phyloP scores from a whole-genome alignment of 1,284 basidiomycete species.

The Ustilago tritici region DNA sequence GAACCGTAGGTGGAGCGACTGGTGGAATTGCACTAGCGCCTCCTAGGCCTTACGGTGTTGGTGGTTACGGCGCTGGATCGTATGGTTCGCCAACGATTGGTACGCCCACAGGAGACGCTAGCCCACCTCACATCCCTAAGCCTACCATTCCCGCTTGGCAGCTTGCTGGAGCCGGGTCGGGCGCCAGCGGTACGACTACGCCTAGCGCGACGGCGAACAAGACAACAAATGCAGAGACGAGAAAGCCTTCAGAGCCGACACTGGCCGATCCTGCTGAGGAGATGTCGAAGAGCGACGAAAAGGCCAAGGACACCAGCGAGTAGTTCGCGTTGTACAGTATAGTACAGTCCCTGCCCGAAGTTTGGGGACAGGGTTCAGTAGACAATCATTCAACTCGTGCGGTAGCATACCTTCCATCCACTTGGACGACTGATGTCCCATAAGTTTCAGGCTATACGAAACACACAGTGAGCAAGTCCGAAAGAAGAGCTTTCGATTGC shows the following conservation, averaged over 20 bases:
- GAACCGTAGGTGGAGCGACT: conserved; percentile 72
- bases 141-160: conserved; percentile 68
- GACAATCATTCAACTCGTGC: no score
- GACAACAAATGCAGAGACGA: conserved; percentile 19
- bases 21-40: conserved; percentile 18
- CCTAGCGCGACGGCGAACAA: conserved; percentile 14
- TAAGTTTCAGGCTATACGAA: no score
- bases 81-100: conserved; percentile 49
- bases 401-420: no score
- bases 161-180: conserved; percentile 49
- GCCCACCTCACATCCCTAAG: conserved; percentile 54
- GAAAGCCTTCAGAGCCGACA: conserved; percentile 22
- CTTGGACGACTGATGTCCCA: no score
- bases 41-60: conserved; percentile 34
- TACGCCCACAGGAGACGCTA: conserved; percentile 43
- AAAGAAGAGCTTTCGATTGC: no score
- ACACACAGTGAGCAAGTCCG: no score
- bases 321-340: background rate
- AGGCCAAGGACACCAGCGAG: conserved; percentile 32
- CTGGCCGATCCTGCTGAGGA: conserved; percentile 45
- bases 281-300: conserved; percentile 45
- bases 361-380: background rate
- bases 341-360: background rate
- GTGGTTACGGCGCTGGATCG: conserved; percentile 31
- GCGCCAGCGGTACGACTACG: conserved; percentile 7